Conservation (phyloP, 2,329 filamentous ascomycete genomes). For the Thielaviopsis musarum region DNA sequence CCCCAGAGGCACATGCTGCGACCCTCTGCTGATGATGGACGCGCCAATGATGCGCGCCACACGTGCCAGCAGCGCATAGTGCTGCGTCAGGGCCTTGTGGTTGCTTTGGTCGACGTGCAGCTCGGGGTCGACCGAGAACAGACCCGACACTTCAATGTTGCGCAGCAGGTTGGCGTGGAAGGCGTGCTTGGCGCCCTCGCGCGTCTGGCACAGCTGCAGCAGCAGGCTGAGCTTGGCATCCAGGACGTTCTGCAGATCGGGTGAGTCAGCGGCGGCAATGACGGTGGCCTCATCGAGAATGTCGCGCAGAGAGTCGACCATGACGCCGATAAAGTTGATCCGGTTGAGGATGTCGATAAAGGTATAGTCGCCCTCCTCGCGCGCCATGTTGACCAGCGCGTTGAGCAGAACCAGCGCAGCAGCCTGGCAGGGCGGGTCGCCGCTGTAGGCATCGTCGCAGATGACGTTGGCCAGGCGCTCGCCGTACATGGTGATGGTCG, state of each 20-base stretch:
- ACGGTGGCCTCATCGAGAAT: constrained; percentile 48
- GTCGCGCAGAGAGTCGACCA: constrained; percentile 72
- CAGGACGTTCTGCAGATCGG: constrained; percentile 33
- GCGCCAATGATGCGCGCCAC: constrained; percentile 70
- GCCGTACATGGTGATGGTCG: constrained; percentile 50
- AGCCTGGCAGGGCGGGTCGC: constrained; percentile 65
- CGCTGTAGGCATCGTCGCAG: constrained; percentile 84
- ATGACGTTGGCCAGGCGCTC: constrained; percentile 69
- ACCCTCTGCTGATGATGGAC: constrained; percentile 63
- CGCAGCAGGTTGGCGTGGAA: constrained; percentile 79
- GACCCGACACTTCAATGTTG: constrained; percentile 60
- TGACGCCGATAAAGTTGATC: constrained; percentile 78
- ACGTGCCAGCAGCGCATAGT: constrained; percentile 68
- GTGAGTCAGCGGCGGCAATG: constrained; percentile 21
- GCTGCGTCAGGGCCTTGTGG: constrained; percentile 53
- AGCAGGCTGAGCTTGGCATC: constrained; percentile 69
- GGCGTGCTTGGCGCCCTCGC: constrained; percentile 70
- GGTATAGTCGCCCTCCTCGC: constrained; percentile 52
- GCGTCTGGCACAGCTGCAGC: constrained; percentile 67
- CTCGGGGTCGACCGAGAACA: constrained; percentile 84
- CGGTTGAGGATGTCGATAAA: constrained; percentile 66
- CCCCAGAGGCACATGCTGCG: constrained; percentile 67
- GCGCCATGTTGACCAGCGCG: constrained; percentile 56
- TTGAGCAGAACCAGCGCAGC: constrained; percentile 75
- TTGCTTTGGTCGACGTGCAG: constrained; percentile 60